Evolutionary conservation across 768 basidiomycete genomes (phyloP).

Genomic region (Trametes maxima): DNA sequence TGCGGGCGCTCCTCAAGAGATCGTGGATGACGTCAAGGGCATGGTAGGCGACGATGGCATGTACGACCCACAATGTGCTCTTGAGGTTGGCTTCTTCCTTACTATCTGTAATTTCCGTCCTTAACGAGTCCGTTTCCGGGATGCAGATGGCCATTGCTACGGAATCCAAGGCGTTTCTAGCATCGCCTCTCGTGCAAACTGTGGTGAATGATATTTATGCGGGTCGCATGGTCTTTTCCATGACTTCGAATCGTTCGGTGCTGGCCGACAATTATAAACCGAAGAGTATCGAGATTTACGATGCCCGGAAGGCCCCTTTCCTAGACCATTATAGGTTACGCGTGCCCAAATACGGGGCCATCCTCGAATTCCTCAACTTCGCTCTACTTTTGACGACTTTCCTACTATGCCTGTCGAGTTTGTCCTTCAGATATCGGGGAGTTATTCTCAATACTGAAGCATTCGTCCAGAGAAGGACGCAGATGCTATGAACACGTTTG

Average conservation of each 20-base stretch:
- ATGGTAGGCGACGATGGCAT: conserved; percentile 64
- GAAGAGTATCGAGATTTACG: conserved; percentile 71
- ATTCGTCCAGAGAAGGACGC: conserved; percentile 54
- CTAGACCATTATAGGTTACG: conserved; percentile 87
- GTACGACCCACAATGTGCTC: conserved; percentile 74
- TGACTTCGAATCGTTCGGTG: conserved; percentile 65
- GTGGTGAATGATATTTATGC: conserved; percentile 87
- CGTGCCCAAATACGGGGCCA: conserved; percentile 78
- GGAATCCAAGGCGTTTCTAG: conserved; percentile 79
- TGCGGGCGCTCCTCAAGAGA: conserved; percentile 67
- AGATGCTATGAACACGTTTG: conserved; percentile 56
- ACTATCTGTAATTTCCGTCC: neutral
- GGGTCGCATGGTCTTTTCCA: conserved; percentile 73
- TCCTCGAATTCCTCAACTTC: conserved; percentile 81
- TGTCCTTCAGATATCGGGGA: conserved; percentile 30
- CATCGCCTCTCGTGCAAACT: conserved; percentile 81
- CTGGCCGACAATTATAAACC: conserved; percentile 91
- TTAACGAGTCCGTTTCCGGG: neutral
- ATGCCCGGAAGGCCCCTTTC: conserved; percentile 65
- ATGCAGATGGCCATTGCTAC: conserved; percentile 88
- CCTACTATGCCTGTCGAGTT: conserved; percentile 74
- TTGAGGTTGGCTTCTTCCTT: conserved; percentile 65
- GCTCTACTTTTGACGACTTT: conserved; percentile 67
- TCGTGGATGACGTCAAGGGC: conserved; percentile 67
- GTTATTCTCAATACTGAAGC: neutral